phyloP scores from a whole-genome alignment of 805 yeast species.

The Barnettozyma siamensis region DNA sequence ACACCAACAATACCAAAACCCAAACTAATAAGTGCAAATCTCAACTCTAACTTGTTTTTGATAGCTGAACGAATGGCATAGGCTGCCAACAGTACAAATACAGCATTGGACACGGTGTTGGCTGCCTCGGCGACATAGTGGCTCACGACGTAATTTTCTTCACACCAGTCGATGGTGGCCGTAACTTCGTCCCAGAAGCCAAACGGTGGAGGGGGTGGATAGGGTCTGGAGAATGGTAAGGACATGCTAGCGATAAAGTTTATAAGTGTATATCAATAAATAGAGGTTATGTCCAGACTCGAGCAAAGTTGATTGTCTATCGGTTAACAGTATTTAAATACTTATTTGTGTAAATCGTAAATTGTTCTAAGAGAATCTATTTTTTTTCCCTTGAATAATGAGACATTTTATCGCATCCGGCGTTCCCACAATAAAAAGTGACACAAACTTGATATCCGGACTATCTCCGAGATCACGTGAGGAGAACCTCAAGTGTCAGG shows the following conservation, averaged over 20 bases:
- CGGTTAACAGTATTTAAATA: too few species aligned
- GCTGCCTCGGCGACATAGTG: slow-evolving; percentile 85
- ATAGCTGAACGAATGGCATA: slow-evolving; percentile 59
- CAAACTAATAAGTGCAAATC: slow-evolving; percentile 65
- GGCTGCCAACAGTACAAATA: slow-evolving; percentile 50
- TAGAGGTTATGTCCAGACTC: not conserved
- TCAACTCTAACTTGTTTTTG: slow-evolving; percentile 53
- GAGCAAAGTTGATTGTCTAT: too few species aligned
- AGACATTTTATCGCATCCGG: not conserved
- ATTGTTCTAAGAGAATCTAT: not conserved
- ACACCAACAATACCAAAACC: slow-evolving; percentile 89
- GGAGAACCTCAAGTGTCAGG: not conserved
- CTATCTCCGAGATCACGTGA: not conserved
- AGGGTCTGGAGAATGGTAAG: not conserved
- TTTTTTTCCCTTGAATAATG: not conserved
- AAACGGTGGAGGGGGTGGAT: slow-evolving; percentile 3
- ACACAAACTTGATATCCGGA: not conserved
- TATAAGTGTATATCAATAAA: not conserved
- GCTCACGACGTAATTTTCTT: slow-evolving; percentile 88
- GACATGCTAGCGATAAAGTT: not conserved
- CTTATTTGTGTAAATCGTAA: not conserved
- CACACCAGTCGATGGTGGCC: slow-evolving; percentile 98
- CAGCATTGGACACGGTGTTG: slow-evolving; percentile 74
- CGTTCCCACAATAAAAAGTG: not conserved
- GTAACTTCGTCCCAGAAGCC: slow-evolving; percentile 85